phyloP scores from a whole-genome alignment of 2,329 filamentous ascomycete species.

The Trichoderma polysporum region DNA sequence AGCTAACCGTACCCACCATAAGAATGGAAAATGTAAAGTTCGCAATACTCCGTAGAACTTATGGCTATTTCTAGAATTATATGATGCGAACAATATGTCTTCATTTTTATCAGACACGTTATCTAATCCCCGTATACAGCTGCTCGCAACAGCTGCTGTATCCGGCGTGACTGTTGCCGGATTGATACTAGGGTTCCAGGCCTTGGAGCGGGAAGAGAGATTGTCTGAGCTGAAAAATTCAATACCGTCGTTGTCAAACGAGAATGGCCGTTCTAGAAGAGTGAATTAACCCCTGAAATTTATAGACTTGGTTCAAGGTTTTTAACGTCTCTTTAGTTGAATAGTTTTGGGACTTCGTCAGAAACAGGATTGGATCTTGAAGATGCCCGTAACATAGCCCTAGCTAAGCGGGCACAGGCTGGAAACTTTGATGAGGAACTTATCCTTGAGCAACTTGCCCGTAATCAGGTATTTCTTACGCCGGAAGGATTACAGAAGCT shows the following conservation, averaged over 20 bases:
- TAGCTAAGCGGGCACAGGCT: conserved; percentile 59
- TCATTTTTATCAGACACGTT: conserved; percentile 46
- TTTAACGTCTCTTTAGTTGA: conserved; percentile 47
- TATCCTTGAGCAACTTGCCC: conserved; percentile 89
- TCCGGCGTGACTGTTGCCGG: conserved; percentile 61
- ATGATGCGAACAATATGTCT: conserved; percentile 37
- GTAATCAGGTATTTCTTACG: conserved; percentile 87
- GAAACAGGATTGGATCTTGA: conserved; percentile 53
- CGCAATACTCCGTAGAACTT: not conserved
- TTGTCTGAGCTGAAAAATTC: conserved; percentile 59
- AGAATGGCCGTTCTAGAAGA: conserved; percentile 25
- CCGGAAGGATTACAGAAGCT: conserved; percentile 78
- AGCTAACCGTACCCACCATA: too few species aligned
- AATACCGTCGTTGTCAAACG: conserved; percentile 44
- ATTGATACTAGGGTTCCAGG: conserved; percentile 63
- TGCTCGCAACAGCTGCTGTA: conserved; percentile 68
- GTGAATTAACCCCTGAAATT: conserved; percentile 23
- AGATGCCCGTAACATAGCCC: conserved; percentile 57
- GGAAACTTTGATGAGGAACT: conserved; percentile 73
- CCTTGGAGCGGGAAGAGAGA: conserved; percentile 54
- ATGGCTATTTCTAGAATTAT: not conserved
- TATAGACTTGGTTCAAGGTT: not conserved
- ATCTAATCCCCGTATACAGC: conserved; percentile 54
- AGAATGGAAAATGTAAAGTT: too few species aligned
- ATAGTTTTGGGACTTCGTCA: conserved; percentile 58